Evolutionary conservation across 371 early-diverging fungal genomes (phyloP).

Genomic region (Mucor velutinosus): DNA sequence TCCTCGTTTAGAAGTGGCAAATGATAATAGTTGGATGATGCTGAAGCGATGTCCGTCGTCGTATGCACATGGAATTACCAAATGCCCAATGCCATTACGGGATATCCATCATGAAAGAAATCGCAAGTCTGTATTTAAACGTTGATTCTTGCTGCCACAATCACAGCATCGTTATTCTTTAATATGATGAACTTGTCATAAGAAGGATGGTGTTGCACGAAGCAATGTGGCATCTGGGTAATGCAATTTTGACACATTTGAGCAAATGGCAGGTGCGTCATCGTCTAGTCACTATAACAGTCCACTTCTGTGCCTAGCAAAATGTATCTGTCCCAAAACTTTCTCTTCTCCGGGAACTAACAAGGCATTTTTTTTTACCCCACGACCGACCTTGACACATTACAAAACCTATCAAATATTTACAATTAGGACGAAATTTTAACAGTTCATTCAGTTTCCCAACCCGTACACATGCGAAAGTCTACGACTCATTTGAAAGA

Average conservation of each 20-base stretch:
- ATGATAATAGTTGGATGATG: too few species aligned
- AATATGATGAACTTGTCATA: neutral
- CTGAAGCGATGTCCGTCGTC: neutral
- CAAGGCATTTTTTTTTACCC: constrained; percentile 12
- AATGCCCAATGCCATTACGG: neutral
- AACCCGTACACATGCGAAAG: constrained; percentile 41
- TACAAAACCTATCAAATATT: neutral
- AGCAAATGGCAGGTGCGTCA: constrained; percentile 11
- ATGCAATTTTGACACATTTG: neutral
- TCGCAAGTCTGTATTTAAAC: neutral
- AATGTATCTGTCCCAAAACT: neutral
- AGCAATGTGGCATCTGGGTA: neutral
- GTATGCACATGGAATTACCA: neutral
- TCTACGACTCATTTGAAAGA: constrained; percentile 45
- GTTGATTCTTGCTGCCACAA: neutral
- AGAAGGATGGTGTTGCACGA: neutral
- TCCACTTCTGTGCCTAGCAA: constrained; percentile 22
- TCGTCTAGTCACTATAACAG: constrained; percentile 15
- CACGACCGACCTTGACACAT: neutral
- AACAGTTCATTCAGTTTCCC: constrained; percentile 5
- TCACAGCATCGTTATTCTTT: neutral
- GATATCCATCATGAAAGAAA: neutral
- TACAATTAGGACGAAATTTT: neutral
- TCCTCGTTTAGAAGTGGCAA: too few species aligned
- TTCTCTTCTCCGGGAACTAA: constrained; percentile 7